Conservation (phyloP, 805 yeast genomes). For the Metschnikowia matae region DNA sequence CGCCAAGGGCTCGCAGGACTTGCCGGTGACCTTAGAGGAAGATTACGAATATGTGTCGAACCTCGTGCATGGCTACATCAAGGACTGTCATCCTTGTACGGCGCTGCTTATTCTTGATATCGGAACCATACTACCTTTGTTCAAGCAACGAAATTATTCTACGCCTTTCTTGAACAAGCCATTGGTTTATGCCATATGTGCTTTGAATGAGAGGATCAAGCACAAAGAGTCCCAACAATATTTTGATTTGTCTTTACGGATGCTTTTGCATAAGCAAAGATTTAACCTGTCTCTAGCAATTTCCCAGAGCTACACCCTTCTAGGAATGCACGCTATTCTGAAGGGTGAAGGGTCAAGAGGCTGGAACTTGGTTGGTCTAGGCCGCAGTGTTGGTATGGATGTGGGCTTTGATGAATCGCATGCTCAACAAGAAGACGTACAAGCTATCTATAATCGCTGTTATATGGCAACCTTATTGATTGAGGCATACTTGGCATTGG, state of each 20-base stretch:
- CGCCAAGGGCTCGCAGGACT: not conserved
- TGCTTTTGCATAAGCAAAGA: constrained; percentile 8
- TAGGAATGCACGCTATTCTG: constrained; percentile 14
- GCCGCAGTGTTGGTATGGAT: constrained; percentile 14
- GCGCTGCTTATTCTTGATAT: constrained; percentile 11
- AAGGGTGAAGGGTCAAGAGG: constrained; percentile 17
- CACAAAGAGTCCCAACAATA: constrained; percentile 15
- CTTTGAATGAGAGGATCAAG: constrained; percentile 9
- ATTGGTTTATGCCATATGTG: constrained; percentile 16
- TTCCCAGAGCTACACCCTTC: constrained; percentile 14
- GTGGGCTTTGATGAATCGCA: constrained; percentile 15
- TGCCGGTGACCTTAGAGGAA: constrained; percentile 11
- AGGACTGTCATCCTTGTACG: constrained; percentile 6
- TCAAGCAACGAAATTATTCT: constrained; percentile 9
- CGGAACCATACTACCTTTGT: constrained; percentile 8
- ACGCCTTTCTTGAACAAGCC: constrained; percentile 10
- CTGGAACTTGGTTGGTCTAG: constrained; percentile 17
- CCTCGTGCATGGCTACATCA: constrained; percentile 12
- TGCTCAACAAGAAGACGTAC: constrained; percentile 2
- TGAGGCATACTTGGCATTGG: constrained; percentile 15
- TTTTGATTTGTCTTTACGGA: constrained; percentile 7
- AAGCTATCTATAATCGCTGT: constrained; percentile 9
- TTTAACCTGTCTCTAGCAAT: constrained; percentile 12
- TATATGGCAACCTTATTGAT: constrained; percentile 14
- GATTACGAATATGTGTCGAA: constrained; percentile 12